A percentile compares a stretch with the other conserved stretches of the same genome.
Conservation (phyloP, 192 early-diverging fungal genomes). For the Linnemannia elongata region DNA sequence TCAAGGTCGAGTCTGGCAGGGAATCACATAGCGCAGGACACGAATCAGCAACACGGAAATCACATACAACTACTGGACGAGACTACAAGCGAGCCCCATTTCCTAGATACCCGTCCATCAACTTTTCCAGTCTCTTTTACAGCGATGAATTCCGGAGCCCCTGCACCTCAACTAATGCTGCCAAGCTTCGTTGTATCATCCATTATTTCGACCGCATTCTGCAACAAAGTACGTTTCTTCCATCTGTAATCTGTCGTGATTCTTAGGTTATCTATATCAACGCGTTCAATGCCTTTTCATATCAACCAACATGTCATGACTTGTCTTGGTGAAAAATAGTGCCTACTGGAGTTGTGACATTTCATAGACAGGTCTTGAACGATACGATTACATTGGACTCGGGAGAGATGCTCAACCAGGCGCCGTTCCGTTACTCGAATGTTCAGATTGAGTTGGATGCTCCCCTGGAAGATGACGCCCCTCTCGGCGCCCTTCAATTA, state of each 20-base stretch:
- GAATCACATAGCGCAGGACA: background rate
- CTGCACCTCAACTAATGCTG: constrained; percentile 35
- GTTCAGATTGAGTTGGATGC: constrained; percentile 29
- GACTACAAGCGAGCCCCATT: background rate
- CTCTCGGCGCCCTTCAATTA: constrained; percentile 30
- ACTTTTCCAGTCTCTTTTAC: constrained; percentile 40
- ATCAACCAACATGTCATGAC: background rate
- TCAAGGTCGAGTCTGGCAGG: background rate
- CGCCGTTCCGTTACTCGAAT: constrained; percentile 8
- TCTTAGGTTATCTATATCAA: background rate
- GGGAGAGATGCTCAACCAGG: constrained; percentile 6
- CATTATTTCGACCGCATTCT: constrained; percentile 53
- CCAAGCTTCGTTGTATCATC: constrained; percentile 49
- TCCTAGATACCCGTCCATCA: constrained; percentile 43
- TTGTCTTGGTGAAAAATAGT: constrained; percentile 18
- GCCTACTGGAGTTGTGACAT: constrained; percentile 43
- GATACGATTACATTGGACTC: constrained; percentile 6
- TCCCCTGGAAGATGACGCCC: constrained; percentile 50
- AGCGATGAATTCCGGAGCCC: background rate
- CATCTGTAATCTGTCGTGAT: background rate
- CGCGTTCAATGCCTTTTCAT: background rate
- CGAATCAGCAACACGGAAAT: background rate
- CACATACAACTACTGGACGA: background rate
- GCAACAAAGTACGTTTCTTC: constrained; percentile 15
- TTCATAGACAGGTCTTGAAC: constrained; percentile 42